Percentiles rank a stretch among this genome's conserved stretches.
Evolutionary conservation across 1,139 yeast species (phyloP).

Genomic region (Barnettozyma hawaiiensis): DNA sequence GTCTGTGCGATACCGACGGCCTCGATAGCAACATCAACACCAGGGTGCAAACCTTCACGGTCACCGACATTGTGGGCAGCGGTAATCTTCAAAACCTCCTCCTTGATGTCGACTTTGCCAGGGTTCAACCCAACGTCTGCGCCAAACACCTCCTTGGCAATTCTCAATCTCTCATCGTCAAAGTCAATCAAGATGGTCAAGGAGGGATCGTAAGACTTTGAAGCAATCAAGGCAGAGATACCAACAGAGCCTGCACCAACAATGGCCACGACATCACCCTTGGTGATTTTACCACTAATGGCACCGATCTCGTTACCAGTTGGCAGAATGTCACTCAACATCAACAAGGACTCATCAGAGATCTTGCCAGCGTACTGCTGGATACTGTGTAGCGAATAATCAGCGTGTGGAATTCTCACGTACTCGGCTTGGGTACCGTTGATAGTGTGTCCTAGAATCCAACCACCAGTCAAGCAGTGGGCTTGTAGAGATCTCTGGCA

Average conservation of each 20-base stretch:
- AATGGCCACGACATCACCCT: slow-evolving; percentile 41
- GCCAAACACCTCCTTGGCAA: slow-evolving; percentile 37
- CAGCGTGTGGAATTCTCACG: slow-evolving; percentile 41
- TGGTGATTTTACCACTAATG: slow-evolving; percentile 33
- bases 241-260: slow-evolving; percentile 49
- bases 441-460: slow-evolving; percentile 40
- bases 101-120: slow-evolving; percentile 28
- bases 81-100: slow-evolving; percentile 27
- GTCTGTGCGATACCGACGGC: slow-evolving; percentile 44
- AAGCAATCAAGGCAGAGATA: slow-evolving; percentile 36
- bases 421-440: slow-evolving; percentile 42
- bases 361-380: slow-evolving; percentile 30
- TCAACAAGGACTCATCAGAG: slow-evolving; percentile 34
- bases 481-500: slow-evolving; percentile 40
- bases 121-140: slow-evolving; percentile 39
- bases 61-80: slow-evolving; percentile 19
- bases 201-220: slow-evolving; percentile 34
- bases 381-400: slow-evolving; percentile 29
- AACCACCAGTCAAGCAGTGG: slow-evolving; percentile 40
- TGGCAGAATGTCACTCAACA: slow-evolving; percentile 41
- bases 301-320: slow-evolving; percentile 44
- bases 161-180: slow-evolving; percentile 37
- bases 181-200: slow-evolving; percentile 38
- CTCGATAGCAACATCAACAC: slow-evolving; percentile 47
- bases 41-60: slow-evolving; percentile 28